Evolutionary conservation across 345 rosid species (phyloP).

Genomic region (Aquilaria yunnanensis): DNA sequence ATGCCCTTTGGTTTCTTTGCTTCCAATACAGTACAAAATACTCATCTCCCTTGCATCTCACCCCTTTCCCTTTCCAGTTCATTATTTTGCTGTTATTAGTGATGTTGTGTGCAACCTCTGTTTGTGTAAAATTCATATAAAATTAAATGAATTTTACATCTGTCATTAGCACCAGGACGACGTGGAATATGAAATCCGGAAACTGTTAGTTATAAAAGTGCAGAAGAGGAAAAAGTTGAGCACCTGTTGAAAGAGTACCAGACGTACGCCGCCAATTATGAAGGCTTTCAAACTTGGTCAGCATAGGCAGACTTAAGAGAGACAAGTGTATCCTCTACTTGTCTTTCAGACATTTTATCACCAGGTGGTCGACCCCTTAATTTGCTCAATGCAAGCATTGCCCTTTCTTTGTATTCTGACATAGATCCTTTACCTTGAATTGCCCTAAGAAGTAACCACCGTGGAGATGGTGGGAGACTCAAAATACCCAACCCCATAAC

Average conservation of each 20-base stretch:
- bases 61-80: no score
- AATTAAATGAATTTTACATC: slow-evolving; percentile 22
- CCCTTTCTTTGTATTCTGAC: slow-evolving; percentile 71
- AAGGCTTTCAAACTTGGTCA: slow-evolving; percentile 81
- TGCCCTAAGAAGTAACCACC: slow-evolving; percentile 95
- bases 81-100: no score
- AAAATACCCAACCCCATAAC: slow-evolving; percentile 85
- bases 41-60: no score
- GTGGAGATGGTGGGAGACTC: slow-evolving; percentile 96
- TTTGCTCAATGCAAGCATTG: slow-evolving; percentile 66
- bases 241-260: slow-evolving; percentile 98
- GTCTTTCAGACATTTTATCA: slow-evolving; percentile 63
- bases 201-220: background rate
- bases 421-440: slow-evolving; percentile 75
- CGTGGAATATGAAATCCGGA: slow-evolving; percentile 6
- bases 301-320: slow-evolving; percentile 60
- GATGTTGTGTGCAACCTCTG: no score
- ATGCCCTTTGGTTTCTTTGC: no score
- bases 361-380: slow-evolving; percentile 74
- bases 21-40: no score
- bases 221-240: slow-evolving; percentile 8
- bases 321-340: slow-evolving; percentile 60
- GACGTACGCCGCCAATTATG: slow-evolving; percentile 74
- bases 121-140: no score
- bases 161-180: slow-evolving; percentile 24